phyloP scores from a whole-genome alignment of 2,329 filamentous ascomycete species.

The Trichoderma citrinoviride region DNA sequence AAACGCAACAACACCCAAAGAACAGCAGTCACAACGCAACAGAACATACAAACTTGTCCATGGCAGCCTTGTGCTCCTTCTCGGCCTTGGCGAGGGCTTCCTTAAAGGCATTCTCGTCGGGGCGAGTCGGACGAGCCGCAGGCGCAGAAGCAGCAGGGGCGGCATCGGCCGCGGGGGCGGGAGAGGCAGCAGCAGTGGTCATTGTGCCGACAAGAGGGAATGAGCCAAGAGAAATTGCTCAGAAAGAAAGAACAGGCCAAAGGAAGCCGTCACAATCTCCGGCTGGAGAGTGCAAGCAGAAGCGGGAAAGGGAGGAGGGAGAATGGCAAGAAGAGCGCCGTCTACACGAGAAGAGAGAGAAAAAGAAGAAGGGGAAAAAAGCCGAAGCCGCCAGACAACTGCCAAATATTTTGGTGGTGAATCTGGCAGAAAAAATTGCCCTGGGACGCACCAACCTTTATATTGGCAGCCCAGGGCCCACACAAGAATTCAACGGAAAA shows the following conservation, averaged over 20 bases:
- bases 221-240: background rate
- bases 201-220: constrained; percentile 35
- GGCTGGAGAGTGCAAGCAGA: constrained; percentile 19
- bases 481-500: background rate
- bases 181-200: constrained; percentile 46
- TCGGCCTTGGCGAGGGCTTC: constrained; percentile 74
- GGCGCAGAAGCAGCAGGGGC: constrained; percentile 43
- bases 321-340: constrained; percentile 12
- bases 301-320: background rate
- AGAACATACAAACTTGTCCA: constrained; percentile 55
- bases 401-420: constrained; percentile 19
- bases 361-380: background rate
- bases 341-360: constrained; percentile 4
- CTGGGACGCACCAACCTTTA: constrained; percentile 13
- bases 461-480: constrained; percentile 9
- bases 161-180: constrained; percentile 46
- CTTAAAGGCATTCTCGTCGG: constrained; percentile 83
- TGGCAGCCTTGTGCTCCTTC: constrained; percentile 77
- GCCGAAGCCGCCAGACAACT: constrained; percentile 9
- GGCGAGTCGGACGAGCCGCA: constrained; percentile 70
- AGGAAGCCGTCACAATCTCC: constrained; percentile 24
- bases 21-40: constrained; percentile 19
- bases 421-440: constrained; percentile 17
- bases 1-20: background rate
- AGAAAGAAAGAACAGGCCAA: background rate